These are phyloP conservation scores for Daldinia decipiens DNA, from an alignment of 495 filamentous ascomycete species.

Conservation along the genomic window DNA sequence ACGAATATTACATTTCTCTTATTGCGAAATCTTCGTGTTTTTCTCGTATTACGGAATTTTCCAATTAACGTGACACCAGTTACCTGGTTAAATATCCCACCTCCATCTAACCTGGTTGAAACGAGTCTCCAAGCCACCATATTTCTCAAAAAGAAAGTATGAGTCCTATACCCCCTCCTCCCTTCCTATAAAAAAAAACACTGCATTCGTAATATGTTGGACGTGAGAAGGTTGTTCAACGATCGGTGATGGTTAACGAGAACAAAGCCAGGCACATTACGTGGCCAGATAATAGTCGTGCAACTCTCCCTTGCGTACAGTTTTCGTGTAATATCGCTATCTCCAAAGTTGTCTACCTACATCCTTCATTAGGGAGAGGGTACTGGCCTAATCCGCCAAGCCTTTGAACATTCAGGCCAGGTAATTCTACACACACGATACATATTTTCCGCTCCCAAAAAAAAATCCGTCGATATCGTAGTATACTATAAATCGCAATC, in stretches of 20 bases:
- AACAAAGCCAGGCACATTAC: not conserved
- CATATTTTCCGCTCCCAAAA: constrained; percentile 1
- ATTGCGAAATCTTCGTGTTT: not conserved
- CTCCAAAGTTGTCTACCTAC: not conserved
- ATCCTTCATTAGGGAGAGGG: not conserved
- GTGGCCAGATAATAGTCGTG: not conserved
- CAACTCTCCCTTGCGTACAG: not conserved
- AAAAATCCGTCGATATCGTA: not conserved
- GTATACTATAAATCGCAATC: not conserved
- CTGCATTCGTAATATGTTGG: not conserved
- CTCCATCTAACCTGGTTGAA: not conserved
- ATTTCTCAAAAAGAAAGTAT: not conserved
- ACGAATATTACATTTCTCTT: constrained; percentile 3
- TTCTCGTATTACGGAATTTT: not conserved
- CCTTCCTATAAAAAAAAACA: not conserved
- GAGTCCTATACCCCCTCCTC: too few relatives aligned
- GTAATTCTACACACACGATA: not conserved
- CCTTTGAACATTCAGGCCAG: not conserved
- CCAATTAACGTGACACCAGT: not conserved
- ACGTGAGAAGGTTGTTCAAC: not conserved
- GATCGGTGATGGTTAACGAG: not conserved
- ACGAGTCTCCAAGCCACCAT: not conserved
- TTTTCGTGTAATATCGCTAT: constrained; percentile 3
- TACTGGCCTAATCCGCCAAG: constrained; percentile 4
- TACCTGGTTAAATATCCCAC: not conserved